These are phyloP conservation scores for Lipomyces starkeyi DNA, from an alignment of 805 yeast species.

Conservation along the genomic window DNA sequence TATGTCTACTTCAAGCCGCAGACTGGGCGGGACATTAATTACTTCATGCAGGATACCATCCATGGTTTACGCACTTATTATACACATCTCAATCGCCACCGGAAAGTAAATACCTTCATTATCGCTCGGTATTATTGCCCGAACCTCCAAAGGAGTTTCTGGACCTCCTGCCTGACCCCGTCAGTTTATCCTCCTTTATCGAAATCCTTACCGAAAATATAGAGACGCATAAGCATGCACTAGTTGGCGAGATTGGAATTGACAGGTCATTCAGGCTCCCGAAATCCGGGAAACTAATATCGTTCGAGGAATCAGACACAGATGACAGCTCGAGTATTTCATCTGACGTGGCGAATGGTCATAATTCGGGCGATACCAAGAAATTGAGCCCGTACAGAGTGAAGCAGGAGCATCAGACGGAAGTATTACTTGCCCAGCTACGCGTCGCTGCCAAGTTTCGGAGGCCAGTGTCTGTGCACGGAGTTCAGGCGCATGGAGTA, in stretches of 20 bases:
- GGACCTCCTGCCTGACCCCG: constrained; percentile 65
- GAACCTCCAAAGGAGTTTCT: constrained; percentile 50
- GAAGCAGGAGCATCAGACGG: constrained; percentile 66
- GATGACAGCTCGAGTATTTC: neutral
- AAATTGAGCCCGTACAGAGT: constrained; percentile 59
- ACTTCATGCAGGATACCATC: constrained; percentile 72
- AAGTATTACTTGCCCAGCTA: constrained; percentile 58
- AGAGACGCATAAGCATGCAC: constrained; percentile 44
- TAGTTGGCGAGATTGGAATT: constrained; percentile 91
- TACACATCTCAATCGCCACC: constrained; percentile 43
- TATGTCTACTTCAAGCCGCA: neutral
- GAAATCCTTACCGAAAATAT: constrained; percentile 47
- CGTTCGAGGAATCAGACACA: constrained; percentile 49
- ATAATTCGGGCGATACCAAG: constrained; percentile 12
- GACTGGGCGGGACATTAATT: neutral
- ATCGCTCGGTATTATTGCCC: constrained; percentile 55
- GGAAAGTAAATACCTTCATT: constrained; percentile 59
- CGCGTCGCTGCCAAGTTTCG: constrained; percentile 56
- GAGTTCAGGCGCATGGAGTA: constrained; percentile 78
- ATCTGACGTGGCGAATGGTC: constrained; percentile 3
- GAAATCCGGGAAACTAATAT: constrained; percentile 52
- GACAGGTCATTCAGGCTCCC: constrained; percentile 80
- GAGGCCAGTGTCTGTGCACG: constrained; percentile 75
- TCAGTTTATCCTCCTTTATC: constrained; percentile 50
- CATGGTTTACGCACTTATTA: constrained; percentile 84